These are phyloP conservation scores for Microsporum ferrugineum DNA, from an alignment of 2,329 filamentous ascomycete species.

Conservation along the genomic window DNA sequence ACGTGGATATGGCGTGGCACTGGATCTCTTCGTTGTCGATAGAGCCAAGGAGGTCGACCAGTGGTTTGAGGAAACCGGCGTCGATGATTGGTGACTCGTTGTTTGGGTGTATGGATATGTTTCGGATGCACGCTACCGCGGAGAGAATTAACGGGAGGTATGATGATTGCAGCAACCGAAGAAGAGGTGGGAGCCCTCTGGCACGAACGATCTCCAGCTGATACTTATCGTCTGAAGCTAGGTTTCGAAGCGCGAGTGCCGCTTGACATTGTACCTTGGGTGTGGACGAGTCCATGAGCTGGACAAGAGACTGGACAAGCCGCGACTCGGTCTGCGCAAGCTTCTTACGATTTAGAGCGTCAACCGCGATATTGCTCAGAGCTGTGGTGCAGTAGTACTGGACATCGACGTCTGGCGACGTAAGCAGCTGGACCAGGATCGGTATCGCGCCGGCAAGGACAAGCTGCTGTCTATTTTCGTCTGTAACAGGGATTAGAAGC, in stretches of 20 bases:
- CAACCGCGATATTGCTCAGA: slow-evolving; percentile 95
- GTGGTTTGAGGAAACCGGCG: slow-evolving; percentile 82
- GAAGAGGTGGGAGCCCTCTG: slow-evolving; percentile 69
- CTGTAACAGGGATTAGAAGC: slow-evolving; percentile 37
- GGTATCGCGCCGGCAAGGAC: slow-evolving; percentile 97
- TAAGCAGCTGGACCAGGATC: slow-evolving; percentile 86
- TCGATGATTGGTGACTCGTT: slow-evolving; percentile 99
- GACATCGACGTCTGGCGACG: slow-evolving; percentile 87
- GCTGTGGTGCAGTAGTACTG: slow-evolving; percentile 99
- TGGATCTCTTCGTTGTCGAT: slow-evolving; percentile 98
- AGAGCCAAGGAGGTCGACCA: slow-evolving; percentile 86
- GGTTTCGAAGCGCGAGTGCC: slow-evolving; percentile 80
- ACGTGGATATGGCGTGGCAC: slow-evolving; percentile 93
- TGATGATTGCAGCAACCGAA: slow-evolving; percentile 84
- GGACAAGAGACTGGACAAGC: slow-evolving; percentile 84
- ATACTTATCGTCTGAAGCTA: slow-evolving; percentile 97
- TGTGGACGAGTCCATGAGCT: slow-evolving; percentile 93
- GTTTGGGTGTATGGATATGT: slow-evolving; percentile 94
- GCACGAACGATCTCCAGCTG: slow-evolving; percentile 94
- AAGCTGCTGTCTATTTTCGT: slow-evolving; percentile 94
- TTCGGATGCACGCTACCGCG: slow-evolving; percentile 93
- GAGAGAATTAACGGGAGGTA: slow-evolving; percentile 93
- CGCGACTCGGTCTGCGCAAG: slow-evolving; percentile 83
- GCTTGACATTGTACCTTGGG: slow-evolving; percentile 98
- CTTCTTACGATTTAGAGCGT: slow-evolving; percentile 79